These are phyloP conservation scores for Rhododendron ovatum DNA, from an alignment of 148 eudicot species.

Conservation along the genomic window DNA sequence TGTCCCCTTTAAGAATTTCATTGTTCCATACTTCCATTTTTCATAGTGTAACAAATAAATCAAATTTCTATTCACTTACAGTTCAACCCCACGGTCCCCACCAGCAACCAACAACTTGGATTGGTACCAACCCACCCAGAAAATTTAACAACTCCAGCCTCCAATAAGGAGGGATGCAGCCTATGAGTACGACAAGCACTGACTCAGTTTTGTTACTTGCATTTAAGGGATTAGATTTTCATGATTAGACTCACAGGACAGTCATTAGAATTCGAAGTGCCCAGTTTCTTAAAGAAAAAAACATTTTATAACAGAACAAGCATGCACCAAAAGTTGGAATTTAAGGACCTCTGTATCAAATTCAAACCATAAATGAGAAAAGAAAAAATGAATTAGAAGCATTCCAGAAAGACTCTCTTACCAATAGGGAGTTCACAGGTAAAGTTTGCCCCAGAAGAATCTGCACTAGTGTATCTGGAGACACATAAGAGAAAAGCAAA, in stretches of 20 bases:
- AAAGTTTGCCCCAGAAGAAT: constrained; percentile 44
- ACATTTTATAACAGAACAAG: not conserved
- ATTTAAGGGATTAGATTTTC: not conserved
- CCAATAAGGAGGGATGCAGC: not conserved
- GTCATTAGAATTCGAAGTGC: not conserved
- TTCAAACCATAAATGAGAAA: not conserved
- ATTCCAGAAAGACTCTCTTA: constrained; percentile 9
- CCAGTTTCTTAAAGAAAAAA: not conserved
- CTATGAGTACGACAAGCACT: not conserved
- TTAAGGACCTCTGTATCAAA: not conserved
- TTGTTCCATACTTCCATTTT: not conserved
- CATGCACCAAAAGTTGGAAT: not conserved
- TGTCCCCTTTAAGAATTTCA: not conserved
- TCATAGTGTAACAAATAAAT: not conserved
- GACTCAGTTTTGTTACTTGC: not conserved
- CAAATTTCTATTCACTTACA: not conserved
- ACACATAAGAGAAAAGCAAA: not conserved
- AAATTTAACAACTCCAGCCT: not conserved
- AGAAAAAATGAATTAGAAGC: not conserved
- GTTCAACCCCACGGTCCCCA: not conserved
- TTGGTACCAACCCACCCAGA: not conserved
- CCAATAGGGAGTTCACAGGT: constrained; percentile 39
- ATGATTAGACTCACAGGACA: not conserved
- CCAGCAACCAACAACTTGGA: not conserved
- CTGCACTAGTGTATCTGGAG: constrained; percentile 35